Conservation (phyloP, 495 filamentous ascomycete genomes). For the Jackrogersella multiformis region DNA sequence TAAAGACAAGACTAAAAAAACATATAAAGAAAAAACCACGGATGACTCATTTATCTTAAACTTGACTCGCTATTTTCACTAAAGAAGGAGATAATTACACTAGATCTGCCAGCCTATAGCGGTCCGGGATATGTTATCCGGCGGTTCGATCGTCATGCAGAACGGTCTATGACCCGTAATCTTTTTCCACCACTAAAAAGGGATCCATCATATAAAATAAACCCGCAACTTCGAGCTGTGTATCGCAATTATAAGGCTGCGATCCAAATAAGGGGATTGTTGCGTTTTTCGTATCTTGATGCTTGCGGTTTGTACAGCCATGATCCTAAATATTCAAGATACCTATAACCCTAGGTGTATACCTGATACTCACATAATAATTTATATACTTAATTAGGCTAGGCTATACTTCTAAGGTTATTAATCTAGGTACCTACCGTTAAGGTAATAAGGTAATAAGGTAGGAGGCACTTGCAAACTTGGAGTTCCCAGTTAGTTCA, state of each 20-base stretch:
- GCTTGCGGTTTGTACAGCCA: conserved; percentile 17
- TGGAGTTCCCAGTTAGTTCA: background rate
- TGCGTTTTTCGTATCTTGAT: conserved; percentile 24
- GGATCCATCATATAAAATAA: conserved; percentile 2
- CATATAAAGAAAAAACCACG: no score
- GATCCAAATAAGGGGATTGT: conserved; percentile 18
- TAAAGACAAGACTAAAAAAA: background rate
- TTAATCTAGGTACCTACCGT: conserved; percentile 6
- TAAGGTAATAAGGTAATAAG: background rate
- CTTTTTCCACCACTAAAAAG: conserved; percentile 36
- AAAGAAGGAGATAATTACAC: background rate
- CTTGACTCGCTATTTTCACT: background rate
- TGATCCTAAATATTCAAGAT: no score
- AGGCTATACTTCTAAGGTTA: no score
- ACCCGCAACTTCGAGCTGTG: conserved; percentile 2
- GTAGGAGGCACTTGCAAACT: conserved; percentile 4
- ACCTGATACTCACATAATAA: no score
- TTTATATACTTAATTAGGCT: no score
- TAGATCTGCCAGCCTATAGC: conserved; percentile 13
- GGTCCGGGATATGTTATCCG: conserved; percentile 28
- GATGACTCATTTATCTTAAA: background rate
- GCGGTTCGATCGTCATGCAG: conserved; percentile 28
- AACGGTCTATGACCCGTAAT: conserved; percentile 6
- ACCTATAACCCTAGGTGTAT: conserved; percentile 6
- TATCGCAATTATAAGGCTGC: conserved; percentile 5